phyloP scores from a whole-genome alignment of 1,284 basidiomycete species.

The Pisolithus thermaeus region DNA sequence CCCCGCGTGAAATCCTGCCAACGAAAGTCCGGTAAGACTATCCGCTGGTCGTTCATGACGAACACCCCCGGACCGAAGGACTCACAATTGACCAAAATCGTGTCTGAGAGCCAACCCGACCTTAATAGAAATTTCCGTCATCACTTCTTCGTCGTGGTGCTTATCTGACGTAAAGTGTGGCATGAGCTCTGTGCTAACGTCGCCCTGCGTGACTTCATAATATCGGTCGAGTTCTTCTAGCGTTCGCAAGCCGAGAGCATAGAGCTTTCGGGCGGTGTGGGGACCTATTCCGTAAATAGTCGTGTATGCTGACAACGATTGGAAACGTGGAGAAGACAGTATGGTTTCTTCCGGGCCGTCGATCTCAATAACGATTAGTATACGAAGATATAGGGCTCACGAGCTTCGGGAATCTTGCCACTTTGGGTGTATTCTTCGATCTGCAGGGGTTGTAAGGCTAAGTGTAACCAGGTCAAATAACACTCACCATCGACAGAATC shows the following conservation, averaged over 20 bases:
- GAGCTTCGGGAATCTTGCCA: conserved; percentile 54
- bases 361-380: background rate
- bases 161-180: conserved; percentile 4
- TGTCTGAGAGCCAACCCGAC: conserved; percentile 46
- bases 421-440: conserved; percentile 55
- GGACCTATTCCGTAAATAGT: conserved; percentile 70
- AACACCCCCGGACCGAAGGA: background rate
- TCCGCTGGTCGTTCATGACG: background rate
- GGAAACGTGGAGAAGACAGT: conserved; percentile 45
- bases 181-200: conserved; percentile 4
- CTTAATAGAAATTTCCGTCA: conserved; percentile 35
- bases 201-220: conserved; percentile 42
- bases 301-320: conserved; percentile 51
- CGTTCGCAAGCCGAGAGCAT: conserved; percentile 53
- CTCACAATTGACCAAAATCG: conserved; percentile 40
- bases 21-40: background rate
- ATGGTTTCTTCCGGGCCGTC: conserved; percentile 37
- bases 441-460: conserved; percentile 29
- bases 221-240: conserved; percentile 59
- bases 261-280: conserved; percentile 56
- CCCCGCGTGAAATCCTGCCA: conserved; percentile 53
- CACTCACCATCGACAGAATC: conserved; percentile 47
- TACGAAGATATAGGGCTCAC: conserved; percentile 32
- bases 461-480: background rate
- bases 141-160: conserved; percentile 11